Evolutionary conservation across 202 grass and related monocot genomes (phyloP).

Genomic region (Schoenoplectus tabernaemontani): DNA sequence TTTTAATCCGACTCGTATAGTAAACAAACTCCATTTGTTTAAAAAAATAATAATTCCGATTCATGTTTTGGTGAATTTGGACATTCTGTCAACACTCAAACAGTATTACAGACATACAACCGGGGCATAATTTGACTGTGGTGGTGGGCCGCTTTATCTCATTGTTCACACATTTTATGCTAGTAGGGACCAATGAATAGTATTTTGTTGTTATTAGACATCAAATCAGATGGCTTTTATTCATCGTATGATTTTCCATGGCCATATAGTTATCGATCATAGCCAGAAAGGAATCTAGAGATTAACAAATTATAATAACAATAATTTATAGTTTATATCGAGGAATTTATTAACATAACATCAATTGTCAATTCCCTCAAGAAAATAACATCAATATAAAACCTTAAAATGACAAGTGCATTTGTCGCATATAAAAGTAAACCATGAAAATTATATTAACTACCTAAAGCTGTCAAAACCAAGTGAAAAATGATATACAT

Average conservation of each 20-base stretch:
- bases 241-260: background rate
- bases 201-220: background rate
- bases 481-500: too few relatives aligned
- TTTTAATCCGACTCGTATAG: background rate
- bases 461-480: too few relatives aligned
- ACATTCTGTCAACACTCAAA: background rate
- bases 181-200: background rate
- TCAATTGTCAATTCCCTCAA: too few relatives aligned
- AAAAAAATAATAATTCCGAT: too few relatives aligned
- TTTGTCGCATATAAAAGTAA: too few relatives aligned
- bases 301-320: background rate
- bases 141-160: background rate
- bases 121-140: background rate
- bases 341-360: too few relatives aligned
- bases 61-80: background rate
- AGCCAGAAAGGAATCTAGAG: background rate
- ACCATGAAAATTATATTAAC: too few relatives aligned
- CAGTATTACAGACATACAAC: background rate
- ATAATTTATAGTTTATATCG: background rate
- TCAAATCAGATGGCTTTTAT: conserved; percentile 11
- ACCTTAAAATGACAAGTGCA: too few relatives aligned
- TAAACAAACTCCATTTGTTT: too few relatives aligned
- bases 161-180: background rate
- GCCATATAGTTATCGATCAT: background rate
- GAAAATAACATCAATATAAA: too few relatives aligned